Evolutionary conservation across 2,329 filamentous ascomycete genomes (phyloP), one percentile per base, ranked within the genome.

Genomic region (Stylonectria norvegica): DNA sequence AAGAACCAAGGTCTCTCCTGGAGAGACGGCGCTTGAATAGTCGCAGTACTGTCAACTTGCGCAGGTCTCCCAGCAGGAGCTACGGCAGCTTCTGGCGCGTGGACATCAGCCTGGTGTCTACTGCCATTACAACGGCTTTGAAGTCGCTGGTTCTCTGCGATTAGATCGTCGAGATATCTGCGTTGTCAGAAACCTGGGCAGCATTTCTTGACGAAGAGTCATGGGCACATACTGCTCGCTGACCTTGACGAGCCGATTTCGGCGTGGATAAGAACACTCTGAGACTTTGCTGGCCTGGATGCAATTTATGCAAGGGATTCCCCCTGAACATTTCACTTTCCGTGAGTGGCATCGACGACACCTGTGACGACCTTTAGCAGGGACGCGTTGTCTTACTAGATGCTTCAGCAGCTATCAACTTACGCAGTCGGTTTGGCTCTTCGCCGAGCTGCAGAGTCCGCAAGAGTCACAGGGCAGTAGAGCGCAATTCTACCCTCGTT

Each of bases 291-390:
- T 56, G 5, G 59, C 55, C 38, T 61, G 57, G 18, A 43, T 42
- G 25, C 62, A 65, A 34, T 61, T 63, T 3, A 55, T 48, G 35
- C 62, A 65, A 2, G 62, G 62, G n/a, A 53, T 48, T 0, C 56
- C 62, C 0, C 62, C 62, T 1, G 60, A 61, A 17, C 62, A 65
- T 27, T 59, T 63, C 5, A 65, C 60, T 36, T 64, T 64, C 2
- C 62, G 53, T 1, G 61, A 49, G 38, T 54, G 65, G 28, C 49
- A 70, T 42, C 41, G 56, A 18, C 52, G 61, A 40, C 47, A 70
- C 9, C 42, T 62, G 5, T 1, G 12, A 31, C 5, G 5, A 16
- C 16, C 8, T 33, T 20, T 5, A 20, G 7, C 20, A 20, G 5
- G 17, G 15, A 5, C 8, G 22, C 10, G 20, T 27, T 33, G 20